These are phyloP conservation scores for Alternaria sp. DNA, from an alignment of 2,329 filamentous ascomycete genomes.

Conservation along the genomic window DNA sequence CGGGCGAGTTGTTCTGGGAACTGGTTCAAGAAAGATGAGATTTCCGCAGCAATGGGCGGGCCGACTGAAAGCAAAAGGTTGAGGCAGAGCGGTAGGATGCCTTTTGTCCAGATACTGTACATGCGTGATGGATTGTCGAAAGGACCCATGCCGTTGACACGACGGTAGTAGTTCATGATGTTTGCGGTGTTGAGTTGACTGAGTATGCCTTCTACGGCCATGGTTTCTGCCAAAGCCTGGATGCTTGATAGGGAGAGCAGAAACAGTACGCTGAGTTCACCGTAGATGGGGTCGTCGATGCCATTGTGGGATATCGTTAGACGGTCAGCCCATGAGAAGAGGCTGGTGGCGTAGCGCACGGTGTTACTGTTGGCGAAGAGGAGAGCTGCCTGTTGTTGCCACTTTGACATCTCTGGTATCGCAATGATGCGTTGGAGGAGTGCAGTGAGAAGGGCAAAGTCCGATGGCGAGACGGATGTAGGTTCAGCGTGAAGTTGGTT, in stretches of 20 bases:
- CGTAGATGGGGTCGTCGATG: constrained; percentile 86
- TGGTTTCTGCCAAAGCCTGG: constrained; percentile 82
- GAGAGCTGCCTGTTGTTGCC: constrained; percentile 59
- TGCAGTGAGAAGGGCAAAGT: constrained; percentile 86
- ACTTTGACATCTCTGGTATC: constrained; percentile 76
- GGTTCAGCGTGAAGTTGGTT: constrained; percentile 81
- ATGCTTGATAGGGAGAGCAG: constrained; percentile 86
- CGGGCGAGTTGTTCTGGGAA: constrained; percentile 81
- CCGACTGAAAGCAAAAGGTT: constrained; percentile 87
- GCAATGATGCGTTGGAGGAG: constrained; percentile 85
- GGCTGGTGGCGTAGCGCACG: constrained; percentile 79
- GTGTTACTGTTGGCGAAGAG: constrained; percentile 69
- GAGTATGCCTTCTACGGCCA: constrained; percentile 86
- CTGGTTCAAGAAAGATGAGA: constrained; percentile 86
- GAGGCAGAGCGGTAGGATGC: constrained; percentile 84
- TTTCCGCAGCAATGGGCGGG: constrained; percentile 80
- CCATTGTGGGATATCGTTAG: constrained; percentile 64
- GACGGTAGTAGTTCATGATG: constrained; percentile 77
- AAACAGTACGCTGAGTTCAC: constrained; percentile 88
- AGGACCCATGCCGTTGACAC: constrained; percentile 73
- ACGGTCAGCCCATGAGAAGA: constrained; percentile 94
- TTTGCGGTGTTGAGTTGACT: constrained; percentile 81
- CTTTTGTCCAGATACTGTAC: constrained; percentile 89
- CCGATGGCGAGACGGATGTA: constrained; percentile 71
- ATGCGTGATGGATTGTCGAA: constrained; percentile 80